Evolutionary conservation across 148 eudicot genomes (phyloP), one percentile per base, ranked within the genome.

Genomic region (Chenopodium formosanum): DNA sequence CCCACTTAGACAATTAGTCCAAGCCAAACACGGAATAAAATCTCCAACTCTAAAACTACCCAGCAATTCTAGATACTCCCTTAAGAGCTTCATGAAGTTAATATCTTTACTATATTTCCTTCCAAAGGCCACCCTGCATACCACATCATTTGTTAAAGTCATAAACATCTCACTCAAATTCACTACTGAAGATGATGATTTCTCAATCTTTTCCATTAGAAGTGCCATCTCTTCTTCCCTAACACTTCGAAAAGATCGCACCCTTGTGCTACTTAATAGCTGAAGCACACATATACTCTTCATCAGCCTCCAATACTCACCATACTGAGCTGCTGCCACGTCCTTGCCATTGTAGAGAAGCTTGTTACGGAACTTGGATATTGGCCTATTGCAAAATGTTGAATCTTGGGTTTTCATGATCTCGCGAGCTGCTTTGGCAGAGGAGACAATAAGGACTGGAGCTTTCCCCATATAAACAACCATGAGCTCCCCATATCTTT

Each of bases 251-350:
- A 83, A 87, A 40, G 89, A 87, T 4, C 84, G 84, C 31, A 90
- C 90, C 75, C 88, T 83, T 40, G 82, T 86, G 81, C 76, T 85
- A 62, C 90, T 89, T 31, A 83, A 67, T 8, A 90, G 83, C 56
- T 89, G 88, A 62, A 87, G 82, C 37, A 84, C 82, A 80, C 74
- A 86, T 11, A 90, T 79, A 63, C 90, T 86, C 69, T 83, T 87
- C 63, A 87, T 70, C 34, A 86, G 90, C 84, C 91, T 84, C 91
- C 93, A 90, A 62, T 86, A 85, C 5, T 87, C 90, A 7, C 91
- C 87, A 29, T 89, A 89, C 5, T 82, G 86, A 17, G 85, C 86
- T 19, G 56, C 52, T 9, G 79, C 74, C 1, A 89, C 77, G 31
- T 86, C 90, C 53, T 70, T 85, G 25, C 78, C 1, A 22, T 78